Evolutionary conservation across 2,329 filamentous ascomycete species (phyloP), one percentile per base, ranked within the genome.

Genomic region (Colletotrichum eremochloae): DNA sequence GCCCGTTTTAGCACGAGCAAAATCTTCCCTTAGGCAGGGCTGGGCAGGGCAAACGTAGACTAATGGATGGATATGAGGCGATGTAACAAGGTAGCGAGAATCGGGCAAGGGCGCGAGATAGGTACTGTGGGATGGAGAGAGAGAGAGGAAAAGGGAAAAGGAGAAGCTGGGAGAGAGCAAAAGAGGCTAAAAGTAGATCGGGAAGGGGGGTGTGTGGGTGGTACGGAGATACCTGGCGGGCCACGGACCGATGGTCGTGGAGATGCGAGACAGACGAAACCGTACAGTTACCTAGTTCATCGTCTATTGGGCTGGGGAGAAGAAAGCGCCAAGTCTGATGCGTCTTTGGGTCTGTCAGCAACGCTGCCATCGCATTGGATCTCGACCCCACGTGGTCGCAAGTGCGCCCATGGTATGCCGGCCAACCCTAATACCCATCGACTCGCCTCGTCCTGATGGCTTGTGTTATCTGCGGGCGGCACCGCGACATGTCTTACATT

Each of bases 121-220:
- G 40, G 31, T n/a, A 48, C n/a, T 24, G 46, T 48, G n/a, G 9
- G 20, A 48, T 48, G 7, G 44, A n/a, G 44, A n/a, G 44, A 8
- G 44, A 46, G 62, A n/a, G 33, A 53, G 33, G 44, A 69, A 46
- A 40, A 55, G 46, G 29, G 40, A 63, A 40, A 48, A 38, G 62
- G 60, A 52, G 55, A 29, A 52, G 15, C 48, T 24, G 31, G 12
- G 29, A 12, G 36, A 46, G 8, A 63, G 15, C 58, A n/a, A 6
- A 44, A 70, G 63, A 70, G 68, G 68, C 63, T 70, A 67, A 70
- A 64, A 68, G 68, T 67, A 67, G 64, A 67, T 60, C 53, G 63
- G 56, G 52, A 57, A 64, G 42, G 63, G 53, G 18, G 67, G 42
- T 31, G 60, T n/a, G 44, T 46, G 46, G 46, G 11, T 24, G 46